Conservation (phyloP, 1,139 yeast species). For the Sugiyamaella xylanicola region DNA sequence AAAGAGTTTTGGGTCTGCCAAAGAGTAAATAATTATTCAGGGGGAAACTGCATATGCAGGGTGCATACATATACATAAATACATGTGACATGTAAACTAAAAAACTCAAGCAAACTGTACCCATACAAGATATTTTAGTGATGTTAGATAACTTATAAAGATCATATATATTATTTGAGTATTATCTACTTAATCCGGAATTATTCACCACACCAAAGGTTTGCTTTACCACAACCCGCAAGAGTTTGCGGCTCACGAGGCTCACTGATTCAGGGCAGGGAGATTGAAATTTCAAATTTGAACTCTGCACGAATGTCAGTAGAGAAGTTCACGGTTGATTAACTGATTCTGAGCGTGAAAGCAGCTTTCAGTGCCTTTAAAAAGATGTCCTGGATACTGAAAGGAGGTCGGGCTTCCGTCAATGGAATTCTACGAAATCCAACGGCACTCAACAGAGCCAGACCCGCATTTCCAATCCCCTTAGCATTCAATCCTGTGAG, state of each 20-base stretch:
- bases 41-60: neutral
- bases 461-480: neutral
- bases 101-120: too few species aligned
- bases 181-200: too few species aligned
- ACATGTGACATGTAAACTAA: too few species aligned
- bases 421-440: constrained; percentile 8
- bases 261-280: constrained; percentile 4
- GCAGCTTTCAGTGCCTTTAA: too few species aligned
- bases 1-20: constrained; percentile 19
- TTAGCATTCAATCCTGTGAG: constrained; percentile 2
- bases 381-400: constrained; percentile 11
- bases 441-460: neutral
- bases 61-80: too few species aligned
- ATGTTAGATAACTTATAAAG: too few species aligned
- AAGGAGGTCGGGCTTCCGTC: constrained; percentile 6
- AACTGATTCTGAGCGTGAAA: too few species aligned
- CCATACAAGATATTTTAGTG: too few species aligned
- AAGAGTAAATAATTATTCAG: constrained; percentile 11
- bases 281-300: constrained; percentile 14
- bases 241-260: constrained; percentile 5
- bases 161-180: too few species aligned
- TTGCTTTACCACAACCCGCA: too few species aligned
- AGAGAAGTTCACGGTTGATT: neutral
- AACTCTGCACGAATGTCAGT: neutral
- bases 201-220: too few species aligned